Base-by-base conservation (phyloP, 176 grass and related monocot genomes). In the Eremochloa ophiuroides region DNA sequence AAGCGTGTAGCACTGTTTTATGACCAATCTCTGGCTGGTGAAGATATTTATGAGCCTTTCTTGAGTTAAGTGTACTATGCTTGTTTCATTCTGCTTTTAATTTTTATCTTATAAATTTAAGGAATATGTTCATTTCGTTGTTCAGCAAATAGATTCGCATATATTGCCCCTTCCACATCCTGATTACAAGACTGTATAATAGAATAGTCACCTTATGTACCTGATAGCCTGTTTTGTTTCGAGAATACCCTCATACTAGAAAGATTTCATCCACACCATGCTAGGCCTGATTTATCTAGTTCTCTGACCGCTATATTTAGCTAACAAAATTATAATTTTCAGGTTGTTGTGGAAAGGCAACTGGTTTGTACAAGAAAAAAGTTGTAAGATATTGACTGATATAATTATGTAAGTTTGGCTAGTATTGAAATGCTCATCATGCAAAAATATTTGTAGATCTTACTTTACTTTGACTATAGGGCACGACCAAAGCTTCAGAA, bases 311-410 rank as follows among this genome's bases (percentile, higher is more conserved):
- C 74, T 34, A 82, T 82, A 82, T 50, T 62, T 81, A 73, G 39
- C 64, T 91, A 8, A 87, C 81, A 91, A 81, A 77, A 87, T 61
- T 73, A 37, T 16, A 42, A 23, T 64, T 88, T 84, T 70, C 90
- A 98, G 95, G 66, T 85, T 91, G 85, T 84, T 98, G 22, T 94
- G 79, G 85, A 94, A 93, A 86, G 88, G 86, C 25, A 98, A 93
- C 80, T 94, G 92, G 95, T 94, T 98, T 10, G 82, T 98, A 75
- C 88, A 98, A 90, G 95, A 98, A 80, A 98, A 93, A 86, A 91
- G 90, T 76, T 91, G 90, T 53, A 94, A 93, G 76, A 89, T 98
- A 89, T 90, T 98, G 74, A 91, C 88, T 56, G 41, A 80, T 25
- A 80, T 98, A 83, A 85, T 94, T 80, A 93, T 92, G 95, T 98